Base-by-base conservation (phyloP, 306 rosid genomes). In the Albizia julibrissin region DNA sequence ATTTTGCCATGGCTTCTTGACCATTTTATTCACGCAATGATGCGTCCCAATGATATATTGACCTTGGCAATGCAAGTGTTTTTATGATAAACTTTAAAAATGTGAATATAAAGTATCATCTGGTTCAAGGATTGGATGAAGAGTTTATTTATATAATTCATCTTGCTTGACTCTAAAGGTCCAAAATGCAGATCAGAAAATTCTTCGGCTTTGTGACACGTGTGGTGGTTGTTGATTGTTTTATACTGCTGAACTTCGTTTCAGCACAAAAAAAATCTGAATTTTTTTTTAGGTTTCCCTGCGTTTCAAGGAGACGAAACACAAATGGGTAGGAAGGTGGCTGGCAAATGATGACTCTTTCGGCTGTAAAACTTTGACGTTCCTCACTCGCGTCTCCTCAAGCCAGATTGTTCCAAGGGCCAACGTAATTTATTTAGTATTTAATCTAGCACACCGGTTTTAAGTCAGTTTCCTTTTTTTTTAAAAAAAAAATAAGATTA, bases 321-420 rank as follows among this genome's bases (percentile, higher is more conserved):
- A 34, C 31, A 29, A 33, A 31, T n/a, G 29, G 75, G 39, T 64
- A 3, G 73, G 76, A 64, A 68, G 26, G 44, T 82, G 72, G 89
- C 88, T 61, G 44, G 70, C 78, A 75, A 74, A 85, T 47, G 64
- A 85, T 54, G 92, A 82, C 87, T 78, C 86, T 78, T 87, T 87
- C 89, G 80, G 89, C 84, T 74, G 86, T 85, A 40, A 69, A 37
- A 18, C 33, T 78, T 88, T 79, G 82, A 81, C 88, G 71, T 71
- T 11, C 15, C n/a, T n/a, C 4, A 42, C 54, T 42, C 8, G 3
- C n/a, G 46, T 39, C 73, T 10, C 21, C 3, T 69, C 12, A 66
- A 68, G 49, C 71, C 44, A 12, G 33, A 50, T 11, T 43, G 18
- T 78, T 75, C 43, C 29, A 75, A 24, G 40, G 62, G 72, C 72